Evolutionary conservation across 106 monocot genomes (phyloP).

Genomic region (Dendrobium chrysotoxum): DNA sequence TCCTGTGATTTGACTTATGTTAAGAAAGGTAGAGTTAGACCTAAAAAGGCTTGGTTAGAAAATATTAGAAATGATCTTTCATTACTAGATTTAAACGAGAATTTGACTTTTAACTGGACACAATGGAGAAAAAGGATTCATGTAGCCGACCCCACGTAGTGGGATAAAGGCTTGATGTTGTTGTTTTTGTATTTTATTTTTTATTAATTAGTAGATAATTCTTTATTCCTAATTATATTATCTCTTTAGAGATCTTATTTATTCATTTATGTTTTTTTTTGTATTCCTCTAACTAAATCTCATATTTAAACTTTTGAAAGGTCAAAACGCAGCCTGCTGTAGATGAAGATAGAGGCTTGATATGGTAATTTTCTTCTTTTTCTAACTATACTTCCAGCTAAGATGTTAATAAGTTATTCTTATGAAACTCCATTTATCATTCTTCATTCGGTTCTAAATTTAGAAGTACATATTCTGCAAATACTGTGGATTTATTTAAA

Average conservation of each 20-base stretch:
- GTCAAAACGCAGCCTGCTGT: slow-evolving; percentile 92
- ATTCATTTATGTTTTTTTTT: neutral
- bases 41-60: too few species aligned
- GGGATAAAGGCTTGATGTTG: too few species aligned
- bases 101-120: too few species aligned
- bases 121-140: too few species aligned
- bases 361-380: slow-evolving; percentile 46
- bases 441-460: neutral
- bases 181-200: too few species aligned
- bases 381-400: neutral
- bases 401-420: neutral
- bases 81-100: too few species aligned
- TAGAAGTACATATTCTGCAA: neutral
- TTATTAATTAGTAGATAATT: neutral
- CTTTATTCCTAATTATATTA: neutral
- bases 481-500: neutral
- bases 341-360: slow-evolving; percentile 43
- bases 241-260: neutral
- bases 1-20: too few species aligned
- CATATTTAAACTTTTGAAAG: slow-evolving; percentile 25
- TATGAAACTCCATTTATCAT: neutral
- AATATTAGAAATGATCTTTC: too few species aligned
- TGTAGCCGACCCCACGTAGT: too few species aligned
- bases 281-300: slow-evolving; percentile 9
- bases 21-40: too few species aligned